Conservation (phyloP, 805 yeast species). For the Yarrowia bubula region DNA sequence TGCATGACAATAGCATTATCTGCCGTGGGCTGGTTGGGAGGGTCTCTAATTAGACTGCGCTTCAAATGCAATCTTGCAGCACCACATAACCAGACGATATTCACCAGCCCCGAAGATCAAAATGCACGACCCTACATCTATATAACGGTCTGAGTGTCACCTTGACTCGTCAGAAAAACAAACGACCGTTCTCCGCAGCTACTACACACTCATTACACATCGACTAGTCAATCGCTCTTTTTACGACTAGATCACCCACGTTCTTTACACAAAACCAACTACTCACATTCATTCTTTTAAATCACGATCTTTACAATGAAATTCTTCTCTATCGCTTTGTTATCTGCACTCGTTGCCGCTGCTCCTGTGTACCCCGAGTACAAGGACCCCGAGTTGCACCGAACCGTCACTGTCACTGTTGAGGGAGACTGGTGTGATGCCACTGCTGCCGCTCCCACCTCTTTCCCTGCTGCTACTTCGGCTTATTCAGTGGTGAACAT, state of each 20-base stretch:
- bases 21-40: background rate
- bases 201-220: no score
- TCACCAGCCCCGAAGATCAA: no score
- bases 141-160: no score
- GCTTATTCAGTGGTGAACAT: slow-evolving; percentile 33
- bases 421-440: slow-evolving; percentile 30
- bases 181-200: no score
- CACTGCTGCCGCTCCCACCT: slow-evolving; percentile 15
- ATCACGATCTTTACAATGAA: background rate
- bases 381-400: slow-evolving; percentile 27
- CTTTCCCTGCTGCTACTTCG: slow-evolving; percentile 29
- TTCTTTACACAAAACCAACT: no score
- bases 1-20: background rate
- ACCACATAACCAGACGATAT: background rate
- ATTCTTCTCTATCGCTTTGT: background rate
- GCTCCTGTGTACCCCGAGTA: slow-evolving; percentile 18
- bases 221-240: no score
- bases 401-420: slow-evolving; percentile 31
- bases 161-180: no score
- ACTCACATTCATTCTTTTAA: background rate
- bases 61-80: background rate
- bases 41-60: background rate
- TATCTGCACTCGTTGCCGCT: slow-evolving; percentile 1
- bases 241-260: no score
- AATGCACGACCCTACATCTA: no score